Percentiles rank a stretch among this genome's conserved stretches.
Conservation (phyloP, 352 stramenopile species). For the Pythium diclinum region DNA sequence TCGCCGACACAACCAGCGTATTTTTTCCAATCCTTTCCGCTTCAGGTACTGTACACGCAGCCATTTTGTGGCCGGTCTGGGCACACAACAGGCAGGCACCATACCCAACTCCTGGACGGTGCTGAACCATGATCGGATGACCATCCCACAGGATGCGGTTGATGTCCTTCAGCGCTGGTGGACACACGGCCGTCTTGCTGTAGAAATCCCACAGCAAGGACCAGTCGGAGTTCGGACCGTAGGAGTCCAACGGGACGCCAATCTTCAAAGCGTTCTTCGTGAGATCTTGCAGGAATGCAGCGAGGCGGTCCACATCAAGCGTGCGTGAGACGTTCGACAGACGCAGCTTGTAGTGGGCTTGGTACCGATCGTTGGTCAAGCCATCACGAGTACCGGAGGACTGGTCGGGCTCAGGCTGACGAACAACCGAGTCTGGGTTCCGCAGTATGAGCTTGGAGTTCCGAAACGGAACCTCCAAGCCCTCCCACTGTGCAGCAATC, state of each 20-base stretch:
- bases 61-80: conserved; percentile 2
- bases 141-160: conserved; percentile 13
- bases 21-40: too few species aligned
- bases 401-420: too few species aligned
- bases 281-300: not conserved
- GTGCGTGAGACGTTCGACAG: conserved; percentile 10
- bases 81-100: conserved; percentile 14
- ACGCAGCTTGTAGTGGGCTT: conserved; percentile 8
- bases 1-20: too few species aligned
- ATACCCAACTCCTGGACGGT: not conserved
- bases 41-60: not conserved
- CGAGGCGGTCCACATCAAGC: not conserved
- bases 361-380: conserved; percentile 13
- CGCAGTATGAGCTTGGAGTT: not conserved
- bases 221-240: conserved; percentile 5
- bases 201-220: conserved; percentile 20
- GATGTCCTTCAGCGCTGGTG: not conserved
- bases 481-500: not conserved
- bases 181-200: not conserved
- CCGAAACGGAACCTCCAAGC: conserved; percentile 4
- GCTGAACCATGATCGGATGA: conserved; percentile 4
- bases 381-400: too few species aligned
- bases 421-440: conserved; percentile 12
- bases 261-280: conserved; percentile 5
- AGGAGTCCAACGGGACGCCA: conserved; percentile 14